Percentiles rank a stretch among this genome's conserved stretches.
These are phyloP conservation scores for Tremella mesenterica DNA, from an alignment of 768 basidiomycete genomes.

Conservation along the genomic window DNA sequence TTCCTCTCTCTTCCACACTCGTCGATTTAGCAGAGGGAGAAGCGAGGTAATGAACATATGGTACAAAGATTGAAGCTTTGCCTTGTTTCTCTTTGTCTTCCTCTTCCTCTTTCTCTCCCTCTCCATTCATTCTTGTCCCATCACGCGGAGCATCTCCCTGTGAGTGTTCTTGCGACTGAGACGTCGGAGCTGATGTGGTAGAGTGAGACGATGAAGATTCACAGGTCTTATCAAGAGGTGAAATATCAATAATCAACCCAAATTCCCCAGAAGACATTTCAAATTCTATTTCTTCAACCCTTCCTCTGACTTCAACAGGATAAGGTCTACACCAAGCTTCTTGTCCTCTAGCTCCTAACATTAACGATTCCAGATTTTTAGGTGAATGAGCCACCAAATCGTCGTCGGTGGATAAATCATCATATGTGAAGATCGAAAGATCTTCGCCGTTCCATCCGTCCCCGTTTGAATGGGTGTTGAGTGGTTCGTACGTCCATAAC, in stretches of 20 bases:
- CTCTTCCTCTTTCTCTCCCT: not conserved
- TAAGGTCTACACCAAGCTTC: conserved; percentile 79
- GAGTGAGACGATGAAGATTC: not conserved
- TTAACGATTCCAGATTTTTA: conserved; percentile 19
- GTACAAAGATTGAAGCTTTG: conserved; percentile 58
- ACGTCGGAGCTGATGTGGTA: not conserved
- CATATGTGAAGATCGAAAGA: conserved; percentile 37
- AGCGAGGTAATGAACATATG: conserved; percentile 83
- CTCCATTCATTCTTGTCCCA: conserved; percentile 40
- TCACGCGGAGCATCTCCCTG: conserved; percentile 43
- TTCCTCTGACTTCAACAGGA: conserved; percentile 68
- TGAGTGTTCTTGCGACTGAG: too few species aligned
- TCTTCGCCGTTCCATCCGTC: conserved; percentile 62
- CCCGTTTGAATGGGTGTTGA: conserved; percentile 66
- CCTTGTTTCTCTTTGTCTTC: conserved; percentile 8
- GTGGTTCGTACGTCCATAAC: conserved; percentile 75
- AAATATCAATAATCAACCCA: conserved; percentile 56
- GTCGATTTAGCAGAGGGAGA: conserved; percentile 73
- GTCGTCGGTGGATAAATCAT: conserved; percentile 23
- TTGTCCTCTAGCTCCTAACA: conserved; percentile 65
- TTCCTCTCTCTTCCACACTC: conserved; percentile 44
- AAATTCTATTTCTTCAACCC: conserved; percentile 59
- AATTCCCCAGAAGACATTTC: conserved; percentile 65
- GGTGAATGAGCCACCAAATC: conserved; percentile 20
- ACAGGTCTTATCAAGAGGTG: conserved; percentile 1